Evolutionary conservation across 1,139 yeast species (phyloP).

Genomic region (Pichia sp.): DNA sequence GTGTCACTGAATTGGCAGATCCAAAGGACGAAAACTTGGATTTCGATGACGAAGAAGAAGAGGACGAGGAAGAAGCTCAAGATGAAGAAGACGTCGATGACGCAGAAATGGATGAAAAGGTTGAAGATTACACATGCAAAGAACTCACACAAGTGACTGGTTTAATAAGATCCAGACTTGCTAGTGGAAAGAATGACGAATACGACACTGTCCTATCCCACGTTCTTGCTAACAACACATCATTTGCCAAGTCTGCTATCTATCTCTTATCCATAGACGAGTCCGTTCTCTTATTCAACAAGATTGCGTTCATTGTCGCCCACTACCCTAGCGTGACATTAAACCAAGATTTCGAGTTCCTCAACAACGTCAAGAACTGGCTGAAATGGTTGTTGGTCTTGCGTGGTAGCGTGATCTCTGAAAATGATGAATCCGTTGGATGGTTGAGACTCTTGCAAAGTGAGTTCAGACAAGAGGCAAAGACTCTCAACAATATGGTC

Average conservation of each 20-base stretch:
- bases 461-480: constrained; percentile 33
- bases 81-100: constrained; percentile 18
- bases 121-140: constrained; percentile 5
- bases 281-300: constrained; percentile 35
- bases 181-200: constrained; percentile 29
- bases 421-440: constrained; percentile 35
- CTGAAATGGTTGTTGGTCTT: constrained; percentile 47
- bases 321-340: constrained; percentile 8
- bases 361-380: constrained; percentile 42
- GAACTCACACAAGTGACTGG: constrained; percentile 8
- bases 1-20: constrained; percentile 10
- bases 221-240: constrained; percentile 39
- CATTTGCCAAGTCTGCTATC: constrained; percentile 40
- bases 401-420: constrained; percentile 44
- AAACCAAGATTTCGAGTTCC: constrained; percentile 33
- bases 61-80: constrained; percentile 18
- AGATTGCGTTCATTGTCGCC: constrained; percentile 38
- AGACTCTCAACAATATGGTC: constrained; percentile 63
- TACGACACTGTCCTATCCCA: constrained; percentile 24
- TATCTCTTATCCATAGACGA: constrained; percentile 25
- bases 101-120: constrained; percentile 12
- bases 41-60: constrained; percentile 23
- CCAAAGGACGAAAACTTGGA: constrained; percentile 13
- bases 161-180: constrained; percentile 10
- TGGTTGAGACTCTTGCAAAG: constrained; percentile 36